Base-by-base conservation (phyloP, 768 basidiomycete species). In the Naganishia onofrii region DNA sequence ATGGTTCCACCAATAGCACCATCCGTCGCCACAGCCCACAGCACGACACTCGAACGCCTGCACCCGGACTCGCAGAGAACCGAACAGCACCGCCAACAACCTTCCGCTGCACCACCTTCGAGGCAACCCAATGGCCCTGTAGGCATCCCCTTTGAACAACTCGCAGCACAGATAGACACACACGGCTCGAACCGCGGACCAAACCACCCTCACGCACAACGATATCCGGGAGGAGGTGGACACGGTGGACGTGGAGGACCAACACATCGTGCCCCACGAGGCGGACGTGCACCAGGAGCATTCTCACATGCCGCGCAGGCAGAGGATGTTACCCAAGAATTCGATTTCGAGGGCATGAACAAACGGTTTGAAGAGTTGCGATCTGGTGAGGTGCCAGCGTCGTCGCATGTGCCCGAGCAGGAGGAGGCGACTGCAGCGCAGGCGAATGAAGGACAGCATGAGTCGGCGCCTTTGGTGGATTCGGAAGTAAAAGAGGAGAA, bases 341-440 rank as follows among this genome's bases (percentile, higher is more conserved):
- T 68, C 53, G 71, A 72, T 66, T 72, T 72, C 60, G 71, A 58
- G 29, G 48, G 64, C 38, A 72, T 72, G 71, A 72, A 72, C 67
- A 17, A 51, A 2, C 63, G 54, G 26, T 69, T 72, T 31, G 67
- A 63, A 44, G 52, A 64, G 42, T 26, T 72, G 48, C 42, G 71
- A 31, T 46, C 10, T 29, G 69, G 52, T 52, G 51, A 69, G n/a
- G n/a, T n/a, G n/a, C n/a, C n/a, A 34, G 26, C 34, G 42, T 17
- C 42, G 2, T 15, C 8, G 42, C 9, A 12, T 12, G 12, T 2
- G 42, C 5, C 42, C 5, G 23, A 36, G 31, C 7, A 55, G 44
- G 13, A 42, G 42, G 58, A 36, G n/a, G 58, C 52, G 17, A n/a
- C n/a, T n/a, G n/a, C n/a, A n/a, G n/a, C n/a, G n/a, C n/a, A n/a